A percentile compares a stretch with the other conserved stretches of the same genome.
Evolutionary conservation across 2,329 filamentous ascomycete genomes (phyloP).

Genomic region (Arthrobotrys iridis): DNA sequence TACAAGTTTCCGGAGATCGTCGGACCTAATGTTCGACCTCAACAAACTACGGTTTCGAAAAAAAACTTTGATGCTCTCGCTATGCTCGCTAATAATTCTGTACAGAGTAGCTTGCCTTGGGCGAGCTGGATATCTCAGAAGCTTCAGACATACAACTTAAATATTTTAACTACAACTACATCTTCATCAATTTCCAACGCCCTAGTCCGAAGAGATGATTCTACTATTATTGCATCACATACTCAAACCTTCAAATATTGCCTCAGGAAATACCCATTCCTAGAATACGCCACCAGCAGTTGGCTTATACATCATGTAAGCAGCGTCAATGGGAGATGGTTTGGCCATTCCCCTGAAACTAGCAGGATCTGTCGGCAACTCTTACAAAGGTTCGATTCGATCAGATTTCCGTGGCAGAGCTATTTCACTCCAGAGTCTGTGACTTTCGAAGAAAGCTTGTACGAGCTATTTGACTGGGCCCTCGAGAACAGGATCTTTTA

Average conservation of each 20-base stretch:
- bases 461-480: constrained; percentile 13
- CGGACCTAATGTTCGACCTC: background rate
- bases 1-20: constrained; percentile 24
- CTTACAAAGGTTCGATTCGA: background rate
- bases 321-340: background rate
- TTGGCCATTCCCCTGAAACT: no score
- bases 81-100: background rate
- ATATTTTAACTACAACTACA: background rate
- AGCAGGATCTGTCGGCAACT: no score
- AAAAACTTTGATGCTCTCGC: background rate
- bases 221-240: background rate
- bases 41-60: background rate
- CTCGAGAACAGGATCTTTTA: background rate
- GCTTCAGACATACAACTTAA: background rate
- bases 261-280: background rate
- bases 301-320: constrained; percentile 20
- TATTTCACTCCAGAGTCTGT: constrained; percentile 9
- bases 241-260: constrained; percentile 7
- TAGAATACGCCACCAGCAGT: constrained; percentile 23
- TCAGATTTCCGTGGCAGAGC: constrained; percentile 37
- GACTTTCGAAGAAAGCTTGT: background rate
- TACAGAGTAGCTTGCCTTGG: background rate
- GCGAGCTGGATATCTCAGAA: background rate
- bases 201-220: background rate
- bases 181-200: background rate